phyloP scores from a whole-genome alignment of 345 rosid genomes.

The Gossypium turneri region DNA sequence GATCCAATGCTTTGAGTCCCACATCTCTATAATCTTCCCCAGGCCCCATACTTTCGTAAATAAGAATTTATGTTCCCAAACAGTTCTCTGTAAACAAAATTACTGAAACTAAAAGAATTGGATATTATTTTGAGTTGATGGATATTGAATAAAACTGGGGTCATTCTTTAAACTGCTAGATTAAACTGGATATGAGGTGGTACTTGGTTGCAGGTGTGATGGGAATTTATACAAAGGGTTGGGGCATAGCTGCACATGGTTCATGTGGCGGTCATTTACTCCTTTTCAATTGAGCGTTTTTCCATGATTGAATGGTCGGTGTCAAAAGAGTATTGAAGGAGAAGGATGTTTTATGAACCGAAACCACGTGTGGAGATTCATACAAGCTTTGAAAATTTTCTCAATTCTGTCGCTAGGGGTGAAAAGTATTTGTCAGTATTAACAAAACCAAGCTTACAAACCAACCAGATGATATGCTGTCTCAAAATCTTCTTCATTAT shows the following conservation, averaged over 20 bases:
- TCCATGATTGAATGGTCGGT: slow-evolving; percentile 3
- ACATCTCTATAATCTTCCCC: background rate
- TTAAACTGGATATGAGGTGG: no score
- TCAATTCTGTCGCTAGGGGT: background rate
- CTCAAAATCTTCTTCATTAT: background rate
- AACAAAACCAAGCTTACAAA: background rate
- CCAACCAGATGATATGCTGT: background rate
- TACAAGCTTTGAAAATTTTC: background rate
- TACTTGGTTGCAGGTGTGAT: background rate
- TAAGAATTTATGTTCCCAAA: no score
- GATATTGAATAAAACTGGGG: no score
- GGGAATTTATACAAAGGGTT: background rate
- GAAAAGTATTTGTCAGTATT: background rate
- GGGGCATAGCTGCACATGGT: background rate
- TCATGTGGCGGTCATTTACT: background rate
- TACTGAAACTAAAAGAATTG: no score
- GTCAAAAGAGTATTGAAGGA: background rate
- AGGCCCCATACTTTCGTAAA: background rate
- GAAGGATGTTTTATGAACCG: background rate
- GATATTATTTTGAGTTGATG: no score
- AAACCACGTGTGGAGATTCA: background rate
- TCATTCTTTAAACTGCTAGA: no score
- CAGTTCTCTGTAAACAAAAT: no score
- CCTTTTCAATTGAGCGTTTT: background rate
- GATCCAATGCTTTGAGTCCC: background rate